Conservation (phyloP, 2,329 filamentous ascomycete species). For the Aspergillus tamarii region DNA sequence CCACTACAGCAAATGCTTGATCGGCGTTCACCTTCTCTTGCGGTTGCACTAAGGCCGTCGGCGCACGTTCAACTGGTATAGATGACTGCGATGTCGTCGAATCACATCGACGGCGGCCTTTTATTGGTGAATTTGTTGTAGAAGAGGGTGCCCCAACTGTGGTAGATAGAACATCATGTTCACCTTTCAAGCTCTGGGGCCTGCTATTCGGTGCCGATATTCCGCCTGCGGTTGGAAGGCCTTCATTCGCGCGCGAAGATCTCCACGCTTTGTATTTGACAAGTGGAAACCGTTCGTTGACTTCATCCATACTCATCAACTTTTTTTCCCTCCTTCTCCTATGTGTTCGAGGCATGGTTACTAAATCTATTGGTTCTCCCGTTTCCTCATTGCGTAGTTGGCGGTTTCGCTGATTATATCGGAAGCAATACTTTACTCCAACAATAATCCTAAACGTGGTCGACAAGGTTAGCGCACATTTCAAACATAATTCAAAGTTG, state of each 20-base stretch:
- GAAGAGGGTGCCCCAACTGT: constrained; percentile 27
- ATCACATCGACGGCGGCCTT: constrained; percentile 22
- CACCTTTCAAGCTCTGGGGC: constrained; percentile 72
- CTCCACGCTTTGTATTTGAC: constrained; percentile 97
- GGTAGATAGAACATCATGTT: constrained; percentile 49
- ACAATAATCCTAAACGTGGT: constrained; percentile 85
- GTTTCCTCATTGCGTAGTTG: constrained; percentile 75
- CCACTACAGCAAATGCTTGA: neutral
- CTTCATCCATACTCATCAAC: constrained; percentile 97
- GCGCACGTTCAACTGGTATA: constrained; percentile 19
- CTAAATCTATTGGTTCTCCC: constrained; percentile 84
- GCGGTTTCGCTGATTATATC: constrained; percentile 93
- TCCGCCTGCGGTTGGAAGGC: constrained; percentile 80
- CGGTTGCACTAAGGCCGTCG: constrained; percentile 9
- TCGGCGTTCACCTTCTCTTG: constrained; percentile 22
- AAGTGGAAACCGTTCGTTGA: constrained; percentile 95
- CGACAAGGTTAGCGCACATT: neutral
- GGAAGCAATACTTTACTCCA: constrained; percentile 98
- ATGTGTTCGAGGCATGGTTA: constrained; percentile 82
- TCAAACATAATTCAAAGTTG: constrained; percentile 1
- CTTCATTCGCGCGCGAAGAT: constrained; percentile 77
- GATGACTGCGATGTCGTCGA: constrained; percentile 20
- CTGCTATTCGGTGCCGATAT: constrained; percentile 73
- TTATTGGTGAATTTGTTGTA: constrained; percentile 25
- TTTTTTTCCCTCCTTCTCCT: constrained; percentile 94